Evolutionary conservation across 148 eudicot genomes (phyloP), one percentile per base, ranked within the genome.

Genomic region (Amaranthus palmeri): DNA sequence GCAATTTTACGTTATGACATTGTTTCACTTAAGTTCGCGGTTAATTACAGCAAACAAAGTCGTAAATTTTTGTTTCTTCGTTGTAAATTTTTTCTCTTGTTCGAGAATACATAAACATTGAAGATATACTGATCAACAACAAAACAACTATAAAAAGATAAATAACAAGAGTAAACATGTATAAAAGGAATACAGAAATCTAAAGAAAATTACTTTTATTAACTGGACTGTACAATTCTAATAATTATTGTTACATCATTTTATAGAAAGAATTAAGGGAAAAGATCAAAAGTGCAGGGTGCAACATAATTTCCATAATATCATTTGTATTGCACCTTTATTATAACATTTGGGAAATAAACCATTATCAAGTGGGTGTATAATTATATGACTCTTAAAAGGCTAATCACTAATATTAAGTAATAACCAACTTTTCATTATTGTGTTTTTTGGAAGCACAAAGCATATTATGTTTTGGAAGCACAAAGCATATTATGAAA

Each of bases 351-450:
- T 61, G 10, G 18, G 15, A 4, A 15, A 45, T 25, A 45, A 17
- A 12, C 52, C 43, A 72, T 49, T 14, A 25, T 53, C 36, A n/a
- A 61, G 41, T 48, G 70, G 65, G 5, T 6, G 52, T 57, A 15
- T 56, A 53, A 46, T 14, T 63, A 14, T 12, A 40, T 46, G 44
- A 6, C 54, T 65, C 64, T 65, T 46, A 40, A 17, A 8, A 65
- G 54, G 15, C 45, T 53, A 73, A 55, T 74, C 54, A 14, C 77
- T 65, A 66, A 44, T n/a, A n/a, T n/a, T 15, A 11, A 44, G 36
- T 25, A 25, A 25, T 25, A 25, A 56, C 48, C 36, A 7, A 14
- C 12, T 58, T 40, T 8, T n/a, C 4, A 56, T 17, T 4, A 57
- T 36, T 60, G 73, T 47, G 18, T 25, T 25, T 25, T 25, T 25